Evolutionary conservation across 164 flowering plant species (phyloP), one percentile per base, ranked within the genome.

Genomic region (Sextonia rubra): DNA sequence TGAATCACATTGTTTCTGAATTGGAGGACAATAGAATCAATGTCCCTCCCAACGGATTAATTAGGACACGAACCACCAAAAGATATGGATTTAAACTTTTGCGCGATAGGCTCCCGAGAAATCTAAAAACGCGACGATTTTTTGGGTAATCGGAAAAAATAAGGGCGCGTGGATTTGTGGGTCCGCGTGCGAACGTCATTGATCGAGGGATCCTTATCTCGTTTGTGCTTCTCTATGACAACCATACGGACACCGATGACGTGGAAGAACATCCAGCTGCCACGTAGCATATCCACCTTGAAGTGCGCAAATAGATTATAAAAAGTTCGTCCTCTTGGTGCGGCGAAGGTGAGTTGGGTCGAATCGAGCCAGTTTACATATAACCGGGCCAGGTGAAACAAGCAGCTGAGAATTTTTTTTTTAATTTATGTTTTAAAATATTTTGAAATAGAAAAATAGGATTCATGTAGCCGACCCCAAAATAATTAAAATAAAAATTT

Each of bases 131-230:
- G 22, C 48, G 18, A 20, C 22, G 25, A 55, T 29, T 1, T 47
- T 25, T 17, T 26, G 14, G 24, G n/a, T 12, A 9, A 58, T 52
- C 18, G 56, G 24, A 27, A 66, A 65, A 18, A 22, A 58, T 47
- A 23, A 17, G 12, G 47, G 24, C 26, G 26, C 24, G 6, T 15
- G 66, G 3, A 5, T 23, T 61, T 61, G 5, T 12, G 60, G 56
- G 23, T 32, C 6, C 23, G 47, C 3, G 1, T 47, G 79, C 69
- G 78, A 67, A 76, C 75, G 78, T 76, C 76, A 74, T 5, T 65
- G 8, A 11, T 55, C 62, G 64, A 62, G 20, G 74, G 75, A 73
- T 76, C 80, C 82, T 70, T 80, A 78, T 83, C 83, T 68, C 4
- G 61, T 71, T 77, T 79, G 69, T 25, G 73, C 48, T 76, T 71